Evolutionary conservation across 1,284 basidiomycete genomes (phyloP).

Genomic region (Leccinum insigne): DNA sequence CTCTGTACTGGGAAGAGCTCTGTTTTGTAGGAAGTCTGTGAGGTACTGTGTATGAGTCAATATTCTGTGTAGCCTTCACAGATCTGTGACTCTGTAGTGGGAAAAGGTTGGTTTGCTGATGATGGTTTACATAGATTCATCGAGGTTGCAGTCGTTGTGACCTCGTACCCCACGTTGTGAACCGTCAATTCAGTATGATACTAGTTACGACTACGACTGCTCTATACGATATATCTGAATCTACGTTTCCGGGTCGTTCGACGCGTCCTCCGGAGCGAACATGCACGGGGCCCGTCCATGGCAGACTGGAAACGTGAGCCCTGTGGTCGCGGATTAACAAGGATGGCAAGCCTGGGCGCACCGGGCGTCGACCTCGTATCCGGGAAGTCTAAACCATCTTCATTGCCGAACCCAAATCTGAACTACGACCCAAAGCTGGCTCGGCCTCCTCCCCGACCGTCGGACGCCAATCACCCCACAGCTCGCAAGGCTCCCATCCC

Average conservation of each 20-base stretch:
- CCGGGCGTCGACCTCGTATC: constrained; percentile 1
- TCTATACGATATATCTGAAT: too few relatives aligned
- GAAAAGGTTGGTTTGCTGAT: too few relatives aligned
- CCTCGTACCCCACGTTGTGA: too few relatives aligned
- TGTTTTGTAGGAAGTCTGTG: too few relatives aligned
- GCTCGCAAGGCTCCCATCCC: background rate
- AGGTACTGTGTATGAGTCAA: too few relatives aligned
- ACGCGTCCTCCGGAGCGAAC: constrained; percentile 1
- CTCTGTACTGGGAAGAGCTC: too few relatives aligned
- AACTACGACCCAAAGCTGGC: constrained; percentile 14
- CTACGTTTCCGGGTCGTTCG: background rate
- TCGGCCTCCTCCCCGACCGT: constrained; percentile 1
- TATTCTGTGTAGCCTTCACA: too few relatives aligned
- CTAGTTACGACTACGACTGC: too few relatives aligned
- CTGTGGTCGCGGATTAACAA: constrained; percentile 16
- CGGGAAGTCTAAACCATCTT: constrained; percentile 18
- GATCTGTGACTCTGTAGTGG: too few relatives aligned
- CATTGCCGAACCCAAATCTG: constrained; percentile 16
- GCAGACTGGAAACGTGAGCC: background rate
- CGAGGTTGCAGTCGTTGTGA: too few relatives aligned
- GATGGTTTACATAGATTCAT: too few relatives aligned
- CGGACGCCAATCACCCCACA: background rate
- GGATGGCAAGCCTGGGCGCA: constrained; percentile 11
- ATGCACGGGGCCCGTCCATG: background rate
- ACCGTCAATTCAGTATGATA: too few relatives aligned